Evolutionary conservation across 2,329 filamentous ascomycete genomes (phyloP).

Genomic region (Penicillium sp.): DNA sequence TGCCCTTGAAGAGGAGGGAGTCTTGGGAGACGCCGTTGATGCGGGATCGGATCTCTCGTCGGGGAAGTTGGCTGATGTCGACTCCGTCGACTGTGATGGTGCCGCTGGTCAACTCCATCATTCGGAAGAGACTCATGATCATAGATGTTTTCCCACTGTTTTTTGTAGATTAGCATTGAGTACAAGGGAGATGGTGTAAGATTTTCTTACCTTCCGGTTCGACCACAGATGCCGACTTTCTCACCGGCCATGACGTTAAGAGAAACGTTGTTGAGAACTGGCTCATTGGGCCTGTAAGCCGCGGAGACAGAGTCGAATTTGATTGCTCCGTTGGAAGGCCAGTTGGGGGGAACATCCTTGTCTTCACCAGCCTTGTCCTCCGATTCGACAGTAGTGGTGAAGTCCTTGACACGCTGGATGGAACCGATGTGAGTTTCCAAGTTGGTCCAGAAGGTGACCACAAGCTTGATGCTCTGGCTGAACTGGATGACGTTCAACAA

Average conservation of each 20-base stretch:
- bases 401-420: slow-evolving; percentile 57
- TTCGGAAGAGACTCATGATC: slow-evolving; percentile 44
- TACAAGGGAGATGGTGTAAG: background rate
- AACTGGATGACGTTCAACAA: slow-evolving; percentile 57
- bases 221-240: slow-evolving; percentile 45
- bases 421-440: slow-evolving; percentile 62
- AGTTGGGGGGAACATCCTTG: slow-evolving; percentile 39
- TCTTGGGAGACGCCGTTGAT: slow-evolving; percentile 50
- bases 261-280: slow-evolving; percentile 49
- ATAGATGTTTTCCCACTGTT: slow-evolving; percentile 47
- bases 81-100: slow-evolving; percentile 46
- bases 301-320: slow-evolving; percentile 49
- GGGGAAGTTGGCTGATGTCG: slow-evolving; percentile 41
- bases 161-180: slow-evolving; percentile 2
- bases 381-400: slow-evolving; percentile 46
- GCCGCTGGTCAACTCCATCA: slow-evolving; percentile 44
- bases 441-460: slow-evolving; percentile 58
- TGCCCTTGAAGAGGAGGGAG: slow-evolving; percentile 44
- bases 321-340: slow-evolving; percentile 47
- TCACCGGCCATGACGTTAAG: slow-evolving; percentile 46
- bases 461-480: slow-evolving; percentile 52
- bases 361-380: slow-evolving; percentile 49
- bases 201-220: slow-evolving; percentile 38
- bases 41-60: slow-evolving; percentile 41
- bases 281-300: slow-evolving; percentile 40